Conservation (phyloP, 768 basidiomycete species). For the Pleurotus citrinopileatus region DNA sequence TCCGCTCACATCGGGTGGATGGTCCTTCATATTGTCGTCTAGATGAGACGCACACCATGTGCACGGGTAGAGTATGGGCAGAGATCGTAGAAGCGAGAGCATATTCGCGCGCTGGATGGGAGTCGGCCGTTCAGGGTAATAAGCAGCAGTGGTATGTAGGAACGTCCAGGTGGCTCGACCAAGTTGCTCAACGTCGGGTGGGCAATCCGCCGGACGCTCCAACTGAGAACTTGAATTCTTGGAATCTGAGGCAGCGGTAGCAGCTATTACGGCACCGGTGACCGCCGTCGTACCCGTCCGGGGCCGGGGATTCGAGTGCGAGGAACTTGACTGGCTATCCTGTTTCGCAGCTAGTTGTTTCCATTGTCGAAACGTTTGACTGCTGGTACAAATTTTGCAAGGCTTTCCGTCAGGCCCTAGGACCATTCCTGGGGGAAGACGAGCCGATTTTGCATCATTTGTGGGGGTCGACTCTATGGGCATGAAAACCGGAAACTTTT, state of each 20-base stretch:
- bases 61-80: constrained; percentile 89
- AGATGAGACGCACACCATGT: constrained; percentile 82
- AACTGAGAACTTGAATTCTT: constrained; percentile 8
- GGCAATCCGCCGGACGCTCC: constrained; percentile 64
- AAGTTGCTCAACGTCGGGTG: constrained; percentile 86
- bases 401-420: constrained; percentile 93
- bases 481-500: too few relatives aligned
- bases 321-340: constrained; percentile 28
- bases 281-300: constrained; percentile 19
- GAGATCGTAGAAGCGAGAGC: constrained; percentile 71
- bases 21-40: constrained; percentile 57
- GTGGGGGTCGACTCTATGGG: background rate
- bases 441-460: background rate
- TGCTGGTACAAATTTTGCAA: constrained; percentile 80
- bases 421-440: constrained; percentile 79
- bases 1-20: constrained; percentile 79
- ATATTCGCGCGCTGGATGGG: constrained; percentile 78
- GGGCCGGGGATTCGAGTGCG: background rate
- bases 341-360: constrained; percentile 30
- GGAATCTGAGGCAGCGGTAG: constrained; percentile 19
- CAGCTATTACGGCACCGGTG: constrained; percentile 20
- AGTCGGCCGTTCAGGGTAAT: constrained; percentile 85
- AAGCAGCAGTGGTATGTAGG: constrained; percentile 92
- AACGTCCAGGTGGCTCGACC: constrained; percentile 97
- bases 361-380: constrained; percentile 66